Percentiles rank a stretch among this genome's conserved stretches.
Evolutionary conservation across 2,329 filamentous ascomycete species (phyloP).

Genomic region (Arachnopeziza araneosa): DNA sequence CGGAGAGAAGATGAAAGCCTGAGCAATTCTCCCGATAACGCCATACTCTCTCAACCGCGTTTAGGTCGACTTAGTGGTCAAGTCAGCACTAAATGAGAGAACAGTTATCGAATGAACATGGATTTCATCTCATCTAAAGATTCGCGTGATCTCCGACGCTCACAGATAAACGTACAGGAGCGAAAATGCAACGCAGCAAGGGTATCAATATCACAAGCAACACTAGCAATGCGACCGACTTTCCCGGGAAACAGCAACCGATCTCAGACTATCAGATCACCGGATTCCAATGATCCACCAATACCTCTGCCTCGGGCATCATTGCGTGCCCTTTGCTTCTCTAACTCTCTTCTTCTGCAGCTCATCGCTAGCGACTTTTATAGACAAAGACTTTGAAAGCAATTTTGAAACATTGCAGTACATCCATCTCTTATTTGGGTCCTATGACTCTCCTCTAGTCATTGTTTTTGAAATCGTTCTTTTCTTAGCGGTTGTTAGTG

Average conservation of each 20-base stretch:
- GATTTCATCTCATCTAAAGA: neutral
- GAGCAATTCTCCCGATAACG: no score
- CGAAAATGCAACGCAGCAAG: neutral
- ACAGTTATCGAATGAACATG: neutral
- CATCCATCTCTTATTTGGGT: slow-evolving; percentile 5
- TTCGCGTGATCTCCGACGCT: neutral
- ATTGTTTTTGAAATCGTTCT: neutral
- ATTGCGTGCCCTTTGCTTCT: neutral
- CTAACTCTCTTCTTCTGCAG: slow-evolving; percentile 2
- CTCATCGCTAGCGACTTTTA: slow-evolving; percentile 7
- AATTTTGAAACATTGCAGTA: slow-evolving; percentile 5
- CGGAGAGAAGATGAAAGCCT: no score
- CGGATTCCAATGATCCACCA: neutral
- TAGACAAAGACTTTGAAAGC: neutral
- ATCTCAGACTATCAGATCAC: neutral
- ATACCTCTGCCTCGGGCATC: neutral
- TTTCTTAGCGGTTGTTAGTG: neutral
- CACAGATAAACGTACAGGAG: neutral
- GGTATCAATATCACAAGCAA: neutral
- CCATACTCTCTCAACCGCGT: neutral
- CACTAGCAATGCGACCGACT: neutral
- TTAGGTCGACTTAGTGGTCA: neutral
- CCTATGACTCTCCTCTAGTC: slow-evolving; percentile 9
- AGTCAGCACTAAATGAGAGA: neutral
- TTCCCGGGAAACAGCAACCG: neutral